Percentiles rank a stretch among this genome's conserved stretches.
These are phyloP conservation scores for Yamadazyma epiphylla DNA, from an alignment of 1,139 yeast genomes.

Conservation along the genomic window DNA sequence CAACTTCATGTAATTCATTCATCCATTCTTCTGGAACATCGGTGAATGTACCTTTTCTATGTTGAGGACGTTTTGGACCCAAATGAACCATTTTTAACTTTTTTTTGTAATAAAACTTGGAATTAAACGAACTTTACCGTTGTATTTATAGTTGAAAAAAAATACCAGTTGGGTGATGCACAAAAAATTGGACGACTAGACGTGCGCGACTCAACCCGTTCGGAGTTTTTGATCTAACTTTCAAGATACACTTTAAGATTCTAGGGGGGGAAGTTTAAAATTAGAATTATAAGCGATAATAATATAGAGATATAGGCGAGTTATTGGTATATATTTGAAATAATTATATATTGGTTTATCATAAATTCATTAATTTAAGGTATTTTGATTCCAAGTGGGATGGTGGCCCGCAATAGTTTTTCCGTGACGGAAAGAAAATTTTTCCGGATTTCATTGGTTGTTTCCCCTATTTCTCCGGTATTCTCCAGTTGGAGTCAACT, in stretches of 20 bases:
- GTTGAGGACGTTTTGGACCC: slow-evolving; percentile 81
- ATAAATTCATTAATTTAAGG: too few relatives aligned
- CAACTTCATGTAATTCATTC: slow-evolving; percentile 55
- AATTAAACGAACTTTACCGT: too few relatives aligned
- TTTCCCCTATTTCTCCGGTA: neutral
- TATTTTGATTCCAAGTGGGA: too few relatives aligned
- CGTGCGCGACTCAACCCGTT: too few relatives aligned
- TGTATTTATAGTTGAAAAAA: slow-evolving; percentile 1
- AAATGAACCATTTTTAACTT: slow-evolving; percentile 61
- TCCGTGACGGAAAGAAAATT: neutral
- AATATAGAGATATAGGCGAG: too few relatives aligned
- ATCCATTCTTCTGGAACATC: slow-evolving; percentile 67
- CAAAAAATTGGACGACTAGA: neutral
- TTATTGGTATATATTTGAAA: too few relatives aligned
- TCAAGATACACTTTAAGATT: too few relatives aligned
- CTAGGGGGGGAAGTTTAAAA: too few relatives aligned
- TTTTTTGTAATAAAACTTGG: neutral
- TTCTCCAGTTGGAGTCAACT: too few relatives aligned
- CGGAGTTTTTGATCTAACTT: too few relatives aligned
- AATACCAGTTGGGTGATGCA: slow-evolving; percentile 5
- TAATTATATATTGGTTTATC: too few relatives aligned
- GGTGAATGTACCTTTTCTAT: slow-evolving; percentile 76
- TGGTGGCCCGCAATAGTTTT: neutral
- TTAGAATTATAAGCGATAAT: too few relatives aligned
- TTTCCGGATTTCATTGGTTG: neutral